These are phyloP conservation scores for Parastagonospora nodorum DNA, from an alignment of 2,329 filamentous ascomycete species.

Conservation along the genomic window DNA sequence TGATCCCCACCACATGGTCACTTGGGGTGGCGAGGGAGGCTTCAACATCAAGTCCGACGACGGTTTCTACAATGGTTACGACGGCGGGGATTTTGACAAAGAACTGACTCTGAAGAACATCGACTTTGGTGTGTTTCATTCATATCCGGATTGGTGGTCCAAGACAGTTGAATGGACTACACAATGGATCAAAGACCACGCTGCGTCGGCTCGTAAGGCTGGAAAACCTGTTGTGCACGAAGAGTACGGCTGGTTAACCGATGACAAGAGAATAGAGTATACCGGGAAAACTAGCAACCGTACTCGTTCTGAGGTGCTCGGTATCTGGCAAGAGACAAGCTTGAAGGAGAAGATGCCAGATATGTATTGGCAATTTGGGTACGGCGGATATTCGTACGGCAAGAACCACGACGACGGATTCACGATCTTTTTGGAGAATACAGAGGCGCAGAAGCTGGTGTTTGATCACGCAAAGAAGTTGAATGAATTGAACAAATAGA, in stretches of 20 bases:
- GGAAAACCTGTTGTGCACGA: slow-evolving; percentile 62
- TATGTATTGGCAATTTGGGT: slow-evolving; percentile 64
- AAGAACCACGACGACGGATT: slow-evolving; percentile 62
- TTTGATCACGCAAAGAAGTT: slow-evolving; percentile 28
- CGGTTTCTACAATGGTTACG: slow-evolving; percentile 48
- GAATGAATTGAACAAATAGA: slow-evolving; percentile 21
- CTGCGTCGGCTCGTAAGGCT: slow-evolving; percentile 47
- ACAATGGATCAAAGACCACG: slow-evolving; percentile 62
- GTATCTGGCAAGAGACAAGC: slow-evolving; percentile 57
- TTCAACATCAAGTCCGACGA: slow-evolving; percentile 36
- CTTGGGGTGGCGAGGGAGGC: slow-evolving; percentile 57
- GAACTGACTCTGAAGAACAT: slow-evolving; percentile 56
- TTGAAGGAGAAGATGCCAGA: slow-evolving; percentile 57
- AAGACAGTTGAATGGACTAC: slow-evolving; percentile 59
- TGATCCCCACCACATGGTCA: slow-evolving; percentile 60
- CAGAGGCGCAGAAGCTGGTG: slow-evolving; percentile 24
- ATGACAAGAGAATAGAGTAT: slow-evolving; percentile 55
- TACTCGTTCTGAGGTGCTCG: slow-evolving; percentile 53
- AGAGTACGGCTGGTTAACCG: slow-evolving; percentile 61
- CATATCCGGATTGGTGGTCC: slow-evolving; percentile 62
- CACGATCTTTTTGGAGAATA: slow-evolving; percentile 59
- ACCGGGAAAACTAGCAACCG: slow-evolving; percentile 51
- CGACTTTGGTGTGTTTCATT: slow-evolving; percentile 62
- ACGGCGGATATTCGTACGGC: slow-evolving; percentile 57
- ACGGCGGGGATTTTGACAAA: slow-evolving; percentile 61